Base-by-base conservation (phyloP, 331 rosid genomes). In the Pyrus hybrid region DNA sequence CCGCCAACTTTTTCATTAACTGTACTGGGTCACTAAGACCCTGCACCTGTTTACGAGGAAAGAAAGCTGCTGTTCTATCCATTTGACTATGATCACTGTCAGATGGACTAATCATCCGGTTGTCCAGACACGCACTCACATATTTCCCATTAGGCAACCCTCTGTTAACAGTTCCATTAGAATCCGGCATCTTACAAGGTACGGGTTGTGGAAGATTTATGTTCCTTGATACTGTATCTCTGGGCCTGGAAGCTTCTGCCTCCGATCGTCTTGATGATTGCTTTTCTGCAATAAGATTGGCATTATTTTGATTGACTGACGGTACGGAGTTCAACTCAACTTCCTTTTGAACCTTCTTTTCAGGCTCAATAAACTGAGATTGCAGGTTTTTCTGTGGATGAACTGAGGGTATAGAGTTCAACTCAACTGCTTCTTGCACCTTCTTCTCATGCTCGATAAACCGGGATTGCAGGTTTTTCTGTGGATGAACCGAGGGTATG, bases 291-390 rank as follows among this genome's bases (percentile, higher is more conserved):
- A 80, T 80, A 75, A 74, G 84, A 53, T 77, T 82, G 68, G 85
- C 80, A 76, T 78, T 84, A 70, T 76, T 91, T 74, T 85, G 93
- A 68, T 63, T 85, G 37, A 67, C 63, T 2, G 90, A 72, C 71
- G 93, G 88, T 76, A 76, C 65, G 67, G 92, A 85, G 77, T 85
- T 85, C 81, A 85, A 79, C 85, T 88, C 96, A 67, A 79, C 84
- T 78, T 91, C 88, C 78, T 85, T 84, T 74, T 76, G 83, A 68
- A 79, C 81, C 83, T 63, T 75, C 49, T 60, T 83, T 86, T 84
- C 89, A 66, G 86, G 81, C 84, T 76, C 86, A 25, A 85, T 76
- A 71, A 84, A 80, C 77, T 82, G 86, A 74, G 86, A 67, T 67
- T 70, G 87, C 43, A 67, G 73, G 56, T 82, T 83, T 81, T 82